Evolutionary conservation across 768 basidiomycete genomes (phyloP), one percentile per base, ranked within the genome.

Genomic region (Serpula lacrymans): DNA sequence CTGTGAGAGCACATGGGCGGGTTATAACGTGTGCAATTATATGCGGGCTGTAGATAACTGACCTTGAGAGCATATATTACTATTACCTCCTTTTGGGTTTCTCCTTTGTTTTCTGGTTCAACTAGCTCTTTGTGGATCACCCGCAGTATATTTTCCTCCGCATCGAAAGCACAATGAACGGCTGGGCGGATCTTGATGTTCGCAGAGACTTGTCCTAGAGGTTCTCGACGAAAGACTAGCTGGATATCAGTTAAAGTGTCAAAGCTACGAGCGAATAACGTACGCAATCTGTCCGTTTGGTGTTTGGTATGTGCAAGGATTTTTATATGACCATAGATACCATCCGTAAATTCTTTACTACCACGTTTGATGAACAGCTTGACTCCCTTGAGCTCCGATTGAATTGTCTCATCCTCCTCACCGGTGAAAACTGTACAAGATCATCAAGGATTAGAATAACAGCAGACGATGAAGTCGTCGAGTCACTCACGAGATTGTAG

Each of bases 61-160:
- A 82, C 82, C 77, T 80, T 84, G 33, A 85, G 51, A 2, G 78
- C 83, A 49, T 85, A 84, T 4, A 84, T 59, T 9, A 79, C 75
- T 9, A 82, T 48, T 39, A 80, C 75, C 45, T 54, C 50, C 46
- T 52, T 54, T n/a, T n/a, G n/a, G n/a, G n/a, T n/a, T 40, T 45
- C 11, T 43, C 45, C 27, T 37, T 56, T 28, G 25, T 49, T 48
- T 20, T 59, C 63, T 37, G 47, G 31, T 47, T 41, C 60, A 17
- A 64, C 45, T 6, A 63, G 56, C 55, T 83, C 80, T 49, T 75
- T 77, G 38, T 77, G 52, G 20, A 77, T 65, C 5, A 84, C 55
- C 16, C 80, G 75, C 25, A 84, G 57, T 7, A 75, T 67, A 36
- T 68, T 69, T 43, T 83, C 81, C 26, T 71, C 69, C 14, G 65